Evolutionary conservation across 257 asterid species (phyloP).

Genomic region (Gentiana macrophylla): DNA sequence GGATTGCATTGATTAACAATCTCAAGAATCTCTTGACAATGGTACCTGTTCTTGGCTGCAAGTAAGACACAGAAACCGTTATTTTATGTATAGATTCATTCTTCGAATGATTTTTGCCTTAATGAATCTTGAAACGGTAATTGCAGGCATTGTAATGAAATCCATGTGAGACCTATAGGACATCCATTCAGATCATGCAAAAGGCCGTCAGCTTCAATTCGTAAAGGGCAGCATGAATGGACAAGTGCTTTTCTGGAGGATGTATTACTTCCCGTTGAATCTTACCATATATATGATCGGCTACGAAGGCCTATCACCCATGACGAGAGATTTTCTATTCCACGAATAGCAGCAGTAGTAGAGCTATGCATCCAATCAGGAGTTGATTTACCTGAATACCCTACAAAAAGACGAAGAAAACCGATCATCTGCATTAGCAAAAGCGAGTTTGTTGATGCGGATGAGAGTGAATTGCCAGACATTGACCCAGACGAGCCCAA

Average conservation of each 20-base stretch:
- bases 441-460: conserved; percentile 86
- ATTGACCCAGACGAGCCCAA: conserved; percentile 46
- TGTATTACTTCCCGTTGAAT: conserved; percentile 40
- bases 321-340: conserved; percentile 54
- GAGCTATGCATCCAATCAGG: conserved; percentile 83
- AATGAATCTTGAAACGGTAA: no score
- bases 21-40: conserved; percentile 86
- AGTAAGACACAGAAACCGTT: conserved; percentile 41
- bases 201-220: conserved; percentile 54
- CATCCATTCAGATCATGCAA: conserved; percentile 92
- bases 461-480: conserved; percentile 83
- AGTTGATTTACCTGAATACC: conserved; percentile 48
- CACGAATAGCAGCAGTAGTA: conserved; percentile 56
- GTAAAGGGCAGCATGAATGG: conserved; percentile 72
- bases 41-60: conserved; percentile 75
- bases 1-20: conserved; percentile 64
- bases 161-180: conserved; percentile 73
- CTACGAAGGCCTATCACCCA: conserved; percentile 67
- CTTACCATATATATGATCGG: conserved; percentile 68
- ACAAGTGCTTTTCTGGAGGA: conserved; percentile 43
- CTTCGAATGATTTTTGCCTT: no score
- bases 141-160: conserved; percentile 84
- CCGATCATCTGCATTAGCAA: conserved; percentile 72
- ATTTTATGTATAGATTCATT: neutral
- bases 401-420: conserved; percentile 65